These are phyloP conservation scores for Papiliotrema laurentii DNA, from an alignment of 1,284 basidiomycete species.

Conservation along the genomic window DNA sequence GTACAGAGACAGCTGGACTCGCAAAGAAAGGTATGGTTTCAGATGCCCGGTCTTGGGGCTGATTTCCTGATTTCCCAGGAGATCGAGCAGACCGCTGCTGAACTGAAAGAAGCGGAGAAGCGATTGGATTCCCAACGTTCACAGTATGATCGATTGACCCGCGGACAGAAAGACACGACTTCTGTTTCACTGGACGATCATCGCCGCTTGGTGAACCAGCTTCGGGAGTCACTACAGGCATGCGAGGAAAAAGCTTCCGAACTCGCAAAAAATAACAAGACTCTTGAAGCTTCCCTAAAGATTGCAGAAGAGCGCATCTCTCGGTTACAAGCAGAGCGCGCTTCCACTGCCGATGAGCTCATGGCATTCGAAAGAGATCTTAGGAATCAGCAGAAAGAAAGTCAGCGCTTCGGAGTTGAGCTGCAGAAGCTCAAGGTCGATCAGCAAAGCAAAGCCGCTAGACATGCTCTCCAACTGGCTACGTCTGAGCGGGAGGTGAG, in stretches of 20 bases:
- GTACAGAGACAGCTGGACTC: background rate
- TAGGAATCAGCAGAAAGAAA: slow-evolving; percentile 52
- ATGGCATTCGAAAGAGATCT: slow-evolving; percentile 35
- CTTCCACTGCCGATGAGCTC: slow-evolving; percentile 24
- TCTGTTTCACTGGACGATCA: no score
- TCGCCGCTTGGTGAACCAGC: background rate
- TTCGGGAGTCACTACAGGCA: no score
- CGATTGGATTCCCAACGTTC: no score
- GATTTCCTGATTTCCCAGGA: no score
- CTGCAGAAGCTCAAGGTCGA: slow-evolving; percentile 56
- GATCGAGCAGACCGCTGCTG: no score
- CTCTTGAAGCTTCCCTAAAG: slow-evolving; percentile 9
- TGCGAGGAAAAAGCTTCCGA: no score
- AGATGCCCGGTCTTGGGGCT: no score
- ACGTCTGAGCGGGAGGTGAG: background rate
- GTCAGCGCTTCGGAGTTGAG: slow-evolving; percentile 51
- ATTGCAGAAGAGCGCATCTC: slow-evolving; percentile 14
- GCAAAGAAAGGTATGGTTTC: background rate
- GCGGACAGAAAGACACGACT: no score
- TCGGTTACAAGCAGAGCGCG: slow-evolving; percentile 16
- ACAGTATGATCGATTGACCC: no score
- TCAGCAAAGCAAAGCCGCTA: slow-evolving; percentile 5
- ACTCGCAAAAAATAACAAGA: slow-evolving; percentile 11
- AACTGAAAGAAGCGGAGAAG: no score
- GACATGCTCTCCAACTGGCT: background rate